A percentile compares a stretch with the other conserved stretches of the same genome.
These are phyloP conservation scores for Pulveroboletus ravenelii DNA, from an alignment of 768 basidiomycete genomes.

Conservation along the genomic window DNA sequence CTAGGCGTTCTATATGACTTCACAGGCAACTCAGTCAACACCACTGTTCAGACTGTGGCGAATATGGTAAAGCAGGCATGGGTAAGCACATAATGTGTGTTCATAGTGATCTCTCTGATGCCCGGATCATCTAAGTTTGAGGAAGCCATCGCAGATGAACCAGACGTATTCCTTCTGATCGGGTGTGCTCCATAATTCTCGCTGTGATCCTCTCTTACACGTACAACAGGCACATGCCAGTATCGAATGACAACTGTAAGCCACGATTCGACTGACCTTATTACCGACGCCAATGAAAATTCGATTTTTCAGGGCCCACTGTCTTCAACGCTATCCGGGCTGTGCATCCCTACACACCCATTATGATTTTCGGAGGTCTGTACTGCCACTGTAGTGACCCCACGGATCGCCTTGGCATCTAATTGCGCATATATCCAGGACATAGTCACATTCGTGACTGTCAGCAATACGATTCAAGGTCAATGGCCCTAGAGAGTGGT, in stretches of 20 bases:
- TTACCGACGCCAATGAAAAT: background rate
- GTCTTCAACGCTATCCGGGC: slow-evolving; percentile 72
- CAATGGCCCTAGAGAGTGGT: slow-evolving; percentile 64
- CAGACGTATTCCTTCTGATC: slow-evolving; percentile 75
- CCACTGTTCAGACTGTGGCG: slow-evolving; percentile 67
- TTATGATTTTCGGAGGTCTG: slow-evolving; percentile 75
- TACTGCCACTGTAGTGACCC: background rate
- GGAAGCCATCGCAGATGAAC: slow-evolving; percentile 73
- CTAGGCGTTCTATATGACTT: slow-evolving; percentile 80
- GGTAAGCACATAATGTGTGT: slow-evolving; percentile 37
- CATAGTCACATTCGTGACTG: slow-evolving; percentile 41
- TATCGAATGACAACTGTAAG: slow-evolving; percentile 62
- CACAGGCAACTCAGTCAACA: slow-evolving; percentile 62
- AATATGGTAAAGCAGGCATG: slow-evolving; percentile 79
- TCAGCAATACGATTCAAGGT: slow-evolving; percentile 21
- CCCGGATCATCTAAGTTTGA: slow-evolving; percentile 47
- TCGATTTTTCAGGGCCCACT: slow-evolving; percentile 49
- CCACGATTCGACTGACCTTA: background rate
- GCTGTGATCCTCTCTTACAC: background rate
- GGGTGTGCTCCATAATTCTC: slow-evolving; percentile 39
- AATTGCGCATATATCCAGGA: slow-evolving; percentile 31
- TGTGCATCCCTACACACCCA: slow-evolving; percentile 70
- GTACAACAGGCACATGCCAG: slow-evolving; percentile 74
- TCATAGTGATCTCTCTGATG: background rate
- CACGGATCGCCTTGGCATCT: background rate